Evolutionary conservation across 345 rosid species (phyloP), one percentile per base, ranked within the genome.

Genomic region (Citrus inodora): DNA sequence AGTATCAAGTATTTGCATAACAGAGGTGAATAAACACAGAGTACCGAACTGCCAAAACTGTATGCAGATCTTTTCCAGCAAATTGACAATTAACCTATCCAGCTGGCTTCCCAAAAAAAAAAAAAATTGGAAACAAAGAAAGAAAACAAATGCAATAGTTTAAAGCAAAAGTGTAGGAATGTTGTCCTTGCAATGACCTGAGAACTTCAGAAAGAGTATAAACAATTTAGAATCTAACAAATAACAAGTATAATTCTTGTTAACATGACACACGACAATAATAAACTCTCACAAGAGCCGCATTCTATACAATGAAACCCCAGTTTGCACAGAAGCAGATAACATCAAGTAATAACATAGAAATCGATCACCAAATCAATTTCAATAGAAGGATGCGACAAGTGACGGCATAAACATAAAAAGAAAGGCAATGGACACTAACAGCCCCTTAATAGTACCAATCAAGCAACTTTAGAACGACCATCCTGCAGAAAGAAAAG

Each of bases 1-100:
- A 80, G 73, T 14, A 76, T 62, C 55, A 32, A 58, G 22, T 66
- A 55, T 63, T 64, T 71, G 68, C 66, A 59, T 38, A 80, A 75
- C 59, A 59, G 37, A 37, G 21, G 33, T n/a, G 60, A 30, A 73
- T 25, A 16, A 38, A 65, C 60, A 38, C 9, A 69, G n/a, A 62
- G 25, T 61, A 22, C 21, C 10, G 53, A 58, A 48, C 73, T 58
- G 35, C 62, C 67, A 60, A 73, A 80, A 58, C 61, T 17, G 61
- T 75, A n/a, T 37, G 16, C 28, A 3, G 30, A 65, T 51, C 70
- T 13, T 24, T n/a, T 75, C 53, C 53, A 63, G 27, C 32, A 62
- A 32, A 33, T 35, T 76, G 33, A 16, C 22, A 6, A 56, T 55
- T 67, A 67, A 56, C 9, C 27, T 5, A 76, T 58, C 66, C 21